These are phyloP conservation scores for Sodiomyces alkalinus DNA, from an alignment of 2,329 filamentous ascomycete species.

Conservation along the genomic window DNA sequence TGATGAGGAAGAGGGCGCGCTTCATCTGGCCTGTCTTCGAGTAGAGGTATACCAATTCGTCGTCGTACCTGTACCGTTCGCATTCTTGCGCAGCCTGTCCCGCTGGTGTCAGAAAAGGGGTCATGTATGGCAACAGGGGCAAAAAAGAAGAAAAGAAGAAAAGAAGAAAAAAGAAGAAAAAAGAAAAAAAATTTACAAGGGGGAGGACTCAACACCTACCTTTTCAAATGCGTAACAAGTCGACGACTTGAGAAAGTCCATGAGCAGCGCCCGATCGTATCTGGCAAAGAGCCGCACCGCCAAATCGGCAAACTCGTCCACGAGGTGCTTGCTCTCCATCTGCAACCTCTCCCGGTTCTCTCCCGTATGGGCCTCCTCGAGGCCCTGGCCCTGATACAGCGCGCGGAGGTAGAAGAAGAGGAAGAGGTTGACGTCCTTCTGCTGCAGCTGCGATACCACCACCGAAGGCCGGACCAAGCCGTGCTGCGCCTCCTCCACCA, in stretches of 20 bases:
- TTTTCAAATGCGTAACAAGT: conserved; percentile 81
- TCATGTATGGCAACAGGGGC: no score
- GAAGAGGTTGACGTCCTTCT: conserved; percentile 54
- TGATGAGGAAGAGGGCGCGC: conserved; percentile 79
- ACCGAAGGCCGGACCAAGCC: conserved; percentile 66
- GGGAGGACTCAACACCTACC: conserved; percentile 17
- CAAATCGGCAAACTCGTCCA: conserved; percentile 77
- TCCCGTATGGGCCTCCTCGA: conserved; percentile 34
- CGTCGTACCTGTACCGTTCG: conserved; percentile 65
- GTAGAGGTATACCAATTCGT: conserved; percentile 88
- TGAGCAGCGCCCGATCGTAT: conserved; percentile 65
- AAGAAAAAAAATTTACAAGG: background rate
- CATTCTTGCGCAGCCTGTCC: conserved; percentile 56
- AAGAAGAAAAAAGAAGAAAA: no score
- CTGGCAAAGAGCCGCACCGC: conserved; percentile 75
- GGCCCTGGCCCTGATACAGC: conserved; percentile 65
- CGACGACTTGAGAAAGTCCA: conserved; percentile 74
- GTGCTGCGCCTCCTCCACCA: conserved; percentile 83
- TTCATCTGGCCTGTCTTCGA: conserved; percentile 93
- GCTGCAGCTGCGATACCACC: conserved; percentile 65
- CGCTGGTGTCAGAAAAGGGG: conserved; percentile 9
- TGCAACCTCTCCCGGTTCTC: conserved; percentile 41
- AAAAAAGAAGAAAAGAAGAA: background rate
- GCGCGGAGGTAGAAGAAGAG: conserved; percentile 84
- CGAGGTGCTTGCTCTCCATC: conserved; percentile 48